Base-by-base conservation (phyloP, 495 filamentous ascomycete genomes). In the Podospora conica region DNA sequence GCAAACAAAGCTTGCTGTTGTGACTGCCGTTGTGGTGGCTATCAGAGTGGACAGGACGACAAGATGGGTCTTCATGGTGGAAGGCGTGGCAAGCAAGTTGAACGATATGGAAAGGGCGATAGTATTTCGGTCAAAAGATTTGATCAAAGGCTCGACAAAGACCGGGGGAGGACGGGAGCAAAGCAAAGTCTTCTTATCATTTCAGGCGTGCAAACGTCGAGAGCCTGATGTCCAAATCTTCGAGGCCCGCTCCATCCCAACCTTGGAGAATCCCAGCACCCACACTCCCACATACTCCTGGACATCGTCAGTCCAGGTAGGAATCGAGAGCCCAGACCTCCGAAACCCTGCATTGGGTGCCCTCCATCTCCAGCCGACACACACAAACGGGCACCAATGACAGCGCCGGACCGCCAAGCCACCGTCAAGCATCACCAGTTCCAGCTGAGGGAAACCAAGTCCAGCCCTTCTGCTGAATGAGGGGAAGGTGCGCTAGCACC, bases 1-100 rank as follows among this genome's bases (percentile, higher is more conserved):
- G 21, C 55, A 56, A 24, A 33, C 18, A 11, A 76, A 25, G 21
- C 55, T 25, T 22, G 23, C 20, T 22, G 55, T 56, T 25, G 54
- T 56, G 20, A 56, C 20, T 21, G 55, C 21, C 21, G 55, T 25
- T 22, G 21, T 23, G 21, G 21, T 56, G 21, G 55, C 55, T 24
- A 25, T 25, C 10, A 56, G 21, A 9, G 6, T 24, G 23, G 20
- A 24, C 21, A 25, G 7, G 55, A 23, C 10, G 9, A 56, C 1
- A 20, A 56, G 20, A 18, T 24, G 23, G 3, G 10, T 11, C 10
- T 24, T 56, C 55, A 56, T 56, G 23, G 40, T 48, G 40, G 40
- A 48, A 8, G 40, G 28, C 1, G 40, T n/a, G 40, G 40, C 40
- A 48, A 48, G 40, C 10, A 11, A 48, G n/a, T 48, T 7, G 18